Conservation (phyloP, 2,329 filamentous ascomycete genomes). For the Sphaerulina populicola region DNA sequence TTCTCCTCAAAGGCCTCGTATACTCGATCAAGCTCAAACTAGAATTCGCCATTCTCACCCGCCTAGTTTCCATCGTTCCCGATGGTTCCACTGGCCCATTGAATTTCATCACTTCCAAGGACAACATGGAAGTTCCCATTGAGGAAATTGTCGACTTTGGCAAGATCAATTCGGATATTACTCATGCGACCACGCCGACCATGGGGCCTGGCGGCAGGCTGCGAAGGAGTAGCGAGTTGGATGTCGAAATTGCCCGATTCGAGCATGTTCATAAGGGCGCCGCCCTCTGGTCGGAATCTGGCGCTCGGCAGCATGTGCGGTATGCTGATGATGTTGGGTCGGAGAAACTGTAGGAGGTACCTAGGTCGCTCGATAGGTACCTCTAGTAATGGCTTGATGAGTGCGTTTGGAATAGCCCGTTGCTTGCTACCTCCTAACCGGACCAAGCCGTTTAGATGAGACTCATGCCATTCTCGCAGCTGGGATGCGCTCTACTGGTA, state of each 20-base stretch:
- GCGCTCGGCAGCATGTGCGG: too few relatives aligned
- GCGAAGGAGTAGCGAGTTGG: constrained; percentile 1
- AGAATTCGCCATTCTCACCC: constrained; percentile 30
- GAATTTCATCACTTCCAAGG: constrained; percentile 16
- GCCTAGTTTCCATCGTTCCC: constrained; percentile 27
- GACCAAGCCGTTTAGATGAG: too few relatives aligned
- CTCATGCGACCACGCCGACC: constrained; percentile 9
- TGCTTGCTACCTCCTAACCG: too few relatives aligned
- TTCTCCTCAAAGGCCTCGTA: constrained; percentile 34
- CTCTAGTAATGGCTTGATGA: too few relatives aligned
- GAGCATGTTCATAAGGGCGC: constrained; percentile 12
- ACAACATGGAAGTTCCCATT: constrained; percentile 11
- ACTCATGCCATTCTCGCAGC: too few relatives aligned
- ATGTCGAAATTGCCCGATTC: constrained; percentile 18
- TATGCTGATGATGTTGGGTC: too few relatives aligned
- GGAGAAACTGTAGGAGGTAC: too few relatives aligned
- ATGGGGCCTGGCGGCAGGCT: constrained; percentile 1
- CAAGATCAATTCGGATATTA: constrained; percentile 16
- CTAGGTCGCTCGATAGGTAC: too few relatives aligned
- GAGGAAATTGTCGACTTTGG: constrained; percentile 19
- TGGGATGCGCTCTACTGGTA: too few relatives aligned
- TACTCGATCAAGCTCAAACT: constrained; percentile 33
- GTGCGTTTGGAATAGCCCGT: too few relatives aligned
- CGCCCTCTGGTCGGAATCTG: too few relatives aligned
- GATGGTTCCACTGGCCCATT: constrained; percentile 12